Conservation (phyloP, 208 protist genomes). For the Acanthamoeba sp. region DNA sequence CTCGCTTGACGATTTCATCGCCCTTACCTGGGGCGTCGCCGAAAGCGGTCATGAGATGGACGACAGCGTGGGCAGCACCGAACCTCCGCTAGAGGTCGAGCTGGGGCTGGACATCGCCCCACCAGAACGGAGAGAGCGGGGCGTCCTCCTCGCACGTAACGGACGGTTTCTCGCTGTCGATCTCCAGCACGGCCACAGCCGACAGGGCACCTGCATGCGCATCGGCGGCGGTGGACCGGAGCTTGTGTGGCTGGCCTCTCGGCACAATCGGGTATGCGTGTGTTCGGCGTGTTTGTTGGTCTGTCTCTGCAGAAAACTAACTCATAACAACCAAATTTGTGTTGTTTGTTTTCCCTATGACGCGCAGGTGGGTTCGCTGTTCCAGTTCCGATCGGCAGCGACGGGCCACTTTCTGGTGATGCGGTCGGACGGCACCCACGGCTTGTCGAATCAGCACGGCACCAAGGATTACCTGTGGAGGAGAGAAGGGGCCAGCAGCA, state of each 20-base stretch:
- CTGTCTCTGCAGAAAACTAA: not conserved
- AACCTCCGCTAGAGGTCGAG: not conserved
- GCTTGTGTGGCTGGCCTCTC: slow-evolving; percentile 33
- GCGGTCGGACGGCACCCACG: not conserved
- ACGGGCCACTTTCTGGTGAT: slow-evolving; percentile 1
- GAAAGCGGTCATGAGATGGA: not conserved
- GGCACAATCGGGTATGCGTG: not conserved
- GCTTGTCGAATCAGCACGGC: not conserved
- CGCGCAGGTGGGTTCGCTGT: not conserved
- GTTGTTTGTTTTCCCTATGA: too few relatives aligned
- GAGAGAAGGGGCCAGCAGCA: not conserved
- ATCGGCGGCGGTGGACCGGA: not conserved
- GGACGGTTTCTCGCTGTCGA: not conserved
- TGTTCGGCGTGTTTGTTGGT: not conserved
- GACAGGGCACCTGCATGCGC: not conserved
- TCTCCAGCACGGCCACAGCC: not conserved
- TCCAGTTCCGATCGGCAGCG: not conserved
- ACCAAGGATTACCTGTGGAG: slow-evolving; percentile 1
- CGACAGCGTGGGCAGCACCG: not conserved
- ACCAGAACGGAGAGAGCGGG: not conserved
- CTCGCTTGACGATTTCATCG: slow-evolving; percentile 1
- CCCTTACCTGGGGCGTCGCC: not conserved
- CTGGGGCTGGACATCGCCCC: slow-evolving; percentile 9
- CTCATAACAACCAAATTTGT: not conserved
- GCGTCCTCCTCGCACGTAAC: not conserved